These are phyloP conservation scores for Nadsonia starkeyi-henricii DNA, from an alignment of 1,139 yeast genomes.

Conservation along the genomic window DNA sequence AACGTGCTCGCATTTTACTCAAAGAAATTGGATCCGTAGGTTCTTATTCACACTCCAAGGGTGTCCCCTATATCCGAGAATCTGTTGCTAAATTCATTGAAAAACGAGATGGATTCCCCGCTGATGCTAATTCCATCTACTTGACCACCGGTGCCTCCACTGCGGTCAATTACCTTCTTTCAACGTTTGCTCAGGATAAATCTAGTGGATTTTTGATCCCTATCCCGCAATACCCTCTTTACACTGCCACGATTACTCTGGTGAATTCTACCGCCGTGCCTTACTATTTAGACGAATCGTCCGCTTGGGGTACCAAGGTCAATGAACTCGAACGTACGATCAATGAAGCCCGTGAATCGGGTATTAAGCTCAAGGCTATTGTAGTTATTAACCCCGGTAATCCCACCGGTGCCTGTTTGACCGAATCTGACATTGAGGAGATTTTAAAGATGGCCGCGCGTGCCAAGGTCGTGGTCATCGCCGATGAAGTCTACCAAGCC, in stretches of 20 bases:
- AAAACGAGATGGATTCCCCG: slow-evolving; percentile 50
- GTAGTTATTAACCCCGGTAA: slow-evolving; percentile 97
- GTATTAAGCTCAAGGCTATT: slow-evolving; percentile 57
- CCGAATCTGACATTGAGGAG: slow-evolving; percentile 49
- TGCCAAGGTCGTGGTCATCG: slow-evolving; percentile 71
- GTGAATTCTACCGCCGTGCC: slow-evolving; percentile 73
- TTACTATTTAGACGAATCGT: slow-evolving; percentile 69
- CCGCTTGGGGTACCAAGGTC: slow-evolving; percentile 76
- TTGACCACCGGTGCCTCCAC: slow-evolving; percentile 90
- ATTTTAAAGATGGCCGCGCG: slow-evolving; percentile 70
- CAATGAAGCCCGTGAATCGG: slow-evolving; percentile 32
- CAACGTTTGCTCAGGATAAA: slow-evolving; percentile 51
- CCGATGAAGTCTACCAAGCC: slow-evolving; percentile 97
- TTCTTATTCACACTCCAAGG: slow-evolving; percentile 90
- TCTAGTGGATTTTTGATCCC: slow-evolving; percentile 83
- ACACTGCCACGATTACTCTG: slow-evolving; percentile 81
- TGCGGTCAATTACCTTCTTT: slow-evolving; percentile 67
- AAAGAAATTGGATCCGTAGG: slow-evolving; percentile 68
- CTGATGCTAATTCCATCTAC: slow-evolving; percentile 60
- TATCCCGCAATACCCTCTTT: slow-evolving; percentile 93
- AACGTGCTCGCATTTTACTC: slow-evolving; percentile 51
- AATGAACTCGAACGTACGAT: slow-evolving; percentile 47
- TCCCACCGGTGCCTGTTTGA: slow-evolving; percentile 83
- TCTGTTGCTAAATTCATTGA: slow-evolving; percentile 71
- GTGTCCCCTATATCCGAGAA: slow-evolving; percentile 55